A percentile compares a stretch with the other conserved stretches of the same genome.
Evolutionary conservation across 2,329 filamentous ascomycete species (phyloP).

Genomic region (Xylariaceae sp.): DNA sequence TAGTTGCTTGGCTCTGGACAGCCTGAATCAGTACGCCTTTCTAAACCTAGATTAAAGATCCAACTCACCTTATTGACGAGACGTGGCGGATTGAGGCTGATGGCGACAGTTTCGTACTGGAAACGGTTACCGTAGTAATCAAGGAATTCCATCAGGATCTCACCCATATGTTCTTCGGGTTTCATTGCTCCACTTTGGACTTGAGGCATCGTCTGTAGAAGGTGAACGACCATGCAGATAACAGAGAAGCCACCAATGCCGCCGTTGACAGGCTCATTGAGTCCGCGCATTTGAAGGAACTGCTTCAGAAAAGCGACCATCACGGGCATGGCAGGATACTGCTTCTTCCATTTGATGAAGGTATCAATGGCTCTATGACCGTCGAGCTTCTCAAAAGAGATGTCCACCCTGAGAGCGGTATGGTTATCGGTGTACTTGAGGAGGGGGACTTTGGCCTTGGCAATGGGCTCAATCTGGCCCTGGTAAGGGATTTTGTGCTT

Average conservation of each 20-base stretch:
- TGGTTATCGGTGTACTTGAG: slow-evolving; percentile 81
- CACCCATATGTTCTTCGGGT: slow-evolving; percentile 66
- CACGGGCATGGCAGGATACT: slow-evolving; percentile 80
- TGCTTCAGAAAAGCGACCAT: slow-evolving; percentile 90
- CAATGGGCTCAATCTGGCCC: slow-evolving; percentile 63
- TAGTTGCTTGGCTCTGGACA: slow-evolving; percentile 40
- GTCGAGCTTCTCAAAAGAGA: slow-evolving; percentile 90
- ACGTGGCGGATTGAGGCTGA: slow-evolving; percentile 69
- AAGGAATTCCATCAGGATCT: slow-evolving; percentile 82
- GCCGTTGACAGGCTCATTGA: slow-evolving; percentile 88
- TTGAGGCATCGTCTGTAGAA: slow-evolving; percentile 76
- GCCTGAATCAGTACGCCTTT: slow-evolving; percentile 14
- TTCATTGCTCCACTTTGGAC: slow-evolving; percentile 58
- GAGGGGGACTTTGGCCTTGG: slow-evolving; percentile 78
- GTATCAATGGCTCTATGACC: slow-evolving; percentile 78
- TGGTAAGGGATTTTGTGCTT: slow-evolving; percentile 52
- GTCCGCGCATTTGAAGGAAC: slow-evolving; percentile 78
- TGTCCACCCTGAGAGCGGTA: slow-evolving; percentile 80
- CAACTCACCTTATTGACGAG: slow-evolving; percentile 64
- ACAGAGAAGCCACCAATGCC: slow-evolving; percentile 92
- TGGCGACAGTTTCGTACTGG: slow-evolving; percentile 64
- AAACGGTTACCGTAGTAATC: slow-evolving; percentile 85
- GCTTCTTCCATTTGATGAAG: slow-evolving; percentile 72
- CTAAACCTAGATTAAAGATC: background rate
- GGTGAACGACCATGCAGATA: slow-evolving; percentile 87